Evolutionary conservation across 2,329 filamentous ascomycete species (phyloP).

Genomic region (Exophiala spinifera): DNA sequence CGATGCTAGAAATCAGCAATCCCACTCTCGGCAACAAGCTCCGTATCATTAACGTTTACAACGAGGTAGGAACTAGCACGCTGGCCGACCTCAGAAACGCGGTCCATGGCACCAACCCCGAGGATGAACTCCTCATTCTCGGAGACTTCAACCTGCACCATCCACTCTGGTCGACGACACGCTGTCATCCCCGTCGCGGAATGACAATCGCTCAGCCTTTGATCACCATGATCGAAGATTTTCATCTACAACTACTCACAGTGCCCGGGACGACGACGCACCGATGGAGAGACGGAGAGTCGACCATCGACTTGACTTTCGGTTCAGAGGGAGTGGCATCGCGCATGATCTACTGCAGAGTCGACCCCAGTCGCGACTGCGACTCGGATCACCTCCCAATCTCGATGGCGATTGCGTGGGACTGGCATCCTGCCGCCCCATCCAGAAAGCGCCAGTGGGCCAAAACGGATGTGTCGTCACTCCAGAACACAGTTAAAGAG

Average conservation of each 20-base stretch:
- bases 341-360: constrained; percentile 16
- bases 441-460: constrained; percentile 20
- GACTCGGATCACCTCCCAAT: constrained; percentile 32
- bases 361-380: constrained; percentile 25
- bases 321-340: constrained; percentile 2
- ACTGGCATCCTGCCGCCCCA: constrained; percentile 17
- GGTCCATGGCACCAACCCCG: too few species aligned
- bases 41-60: too few species aligned
- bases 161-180: too few species aligned
- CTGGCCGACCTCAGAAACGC: too few species aligned
- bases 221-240: constrained; percentile 13
- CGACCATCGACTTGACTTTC: constrained; percentile 9
- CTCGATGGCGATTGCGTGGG: constrained; percentile 24
- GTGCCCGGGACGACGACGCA: constrained; percentile 15
- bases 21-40: constrained; percentile 1
- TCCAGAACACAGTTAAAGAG: constrained; percentile 19
- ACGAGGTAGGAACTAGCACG: too few species aligned
- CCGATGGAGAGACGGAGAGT: constrained; percentile 11
- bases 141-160: too few species aligned
- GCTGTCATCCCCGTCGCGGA: too few species aligned
- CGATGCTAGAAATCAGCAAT: not conserved
- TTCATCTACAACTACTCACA: constrained; percentile 20
- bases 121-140: too few species aligned
- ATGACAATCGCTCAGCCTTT: too few species aligned
- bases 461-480: constrained; percentile 20